Conservation (phyloP, 495 filamentous ascomycete genomes). For the Xylaria curta region DNA sequence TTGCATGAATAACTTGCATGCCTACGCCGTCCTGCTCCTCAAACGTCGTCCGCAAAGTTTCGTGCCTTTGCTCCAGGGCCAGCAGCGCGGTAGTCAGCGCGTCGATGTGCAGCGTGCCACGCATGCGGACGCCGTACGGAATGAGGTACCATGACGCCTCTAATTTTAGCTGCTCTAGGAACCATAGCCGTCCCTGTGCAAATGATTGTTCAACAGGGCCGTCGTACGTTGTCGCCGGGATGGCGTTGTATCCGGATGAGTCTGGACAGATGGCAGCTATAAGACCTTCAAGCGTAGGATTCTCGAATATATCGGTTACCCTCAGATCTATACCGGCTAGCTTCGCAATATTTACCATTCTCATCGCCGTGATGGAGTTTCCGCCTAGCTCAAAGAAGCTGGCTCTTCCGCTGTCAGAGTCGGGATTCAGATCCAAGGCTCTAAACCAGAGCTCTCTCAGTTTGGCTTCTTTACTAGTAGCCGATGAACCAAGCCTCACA, state of each 20-base stretch:
- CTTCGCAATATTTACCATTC: slow-evolving; percentile 21
- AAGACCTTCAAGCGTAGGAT: slow-evolving; percentile 16
- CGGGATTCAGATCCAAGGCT: neutral
- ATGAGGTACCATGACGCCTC: slow-evolving; percentile 26
- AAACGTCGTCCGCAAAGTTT: slow-evolving; percentile 30
- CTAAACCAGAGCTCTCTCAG: slow-evolving; percentile 5
- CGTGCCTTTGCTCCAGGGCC: slow-evolving; percentile 26
- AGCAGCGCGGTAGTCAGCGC: slow-evolving; percentile 19
- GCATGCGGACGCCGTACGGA: slow-evolving; percentile 24
- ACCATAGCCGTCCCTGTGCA: slow-evolving; percentile 28
- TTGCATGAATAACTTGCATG: slow-evolving; percentile 23
- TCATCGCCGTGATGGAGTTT: slow-evolving; percentile 24
- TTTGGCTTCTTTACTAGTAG: slow-evolving; percentile 5
- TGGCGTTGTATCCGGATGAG: slow-evolving; percentile 5
- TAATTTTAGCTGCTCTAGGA: slow-evolving; percentile 24
- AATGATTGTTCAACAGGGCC: slow-evolving; percentile 28
- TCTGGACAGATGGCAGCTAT: neutral
- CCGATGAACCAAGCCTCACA: neutral
- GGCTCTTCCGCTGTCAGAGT: neutral
- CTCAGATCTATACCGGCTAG: slow-evolving; percentile 16
- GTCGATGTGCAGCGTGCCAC: slow-evolving; percentile 20
- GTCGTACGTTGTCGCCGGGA: slow-evolving; percentile 13
- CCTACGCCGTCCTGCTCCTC: slow-evolving; percentile 22
- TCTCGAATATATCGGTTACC: slow-evolving; percentile 19
- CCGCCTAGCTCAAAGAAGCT: slow-evolving; percentile 29